Conservation (phyloP, 1,284 basidiomycete species). For the Trichosporon ovoides region DNA sequence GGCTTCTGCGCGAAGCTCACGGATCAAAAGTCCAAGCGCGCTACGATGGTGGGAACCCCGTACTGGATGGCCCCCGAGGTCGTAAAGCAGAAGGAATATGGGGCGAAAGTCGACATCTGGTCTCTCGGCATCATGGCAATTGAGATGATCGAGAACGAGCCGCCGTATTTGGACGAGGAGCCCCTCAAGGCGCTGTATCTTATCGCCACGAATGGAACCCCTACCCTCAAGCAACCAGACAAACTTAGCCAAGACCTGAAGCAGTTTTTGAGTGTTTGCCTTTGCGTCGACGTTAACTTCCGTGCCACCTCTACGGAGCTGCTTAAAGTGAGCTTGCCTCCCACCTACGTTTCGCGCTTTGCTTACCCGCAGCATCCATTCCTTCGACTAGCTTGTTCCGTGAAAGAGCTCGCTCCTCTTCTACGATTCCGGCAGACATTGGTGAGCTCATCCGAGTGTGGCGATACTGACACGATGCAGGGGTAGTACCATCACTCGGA, state of each 20-base stretch:
- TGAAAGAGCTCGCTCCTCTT: conserved; percentile 35
- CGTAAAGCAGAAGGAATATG: conserved; percentile 98
- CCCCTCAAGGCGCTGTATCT: conserved; percentile 94
- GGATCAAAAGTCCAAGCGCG: conserved; percentile 95
- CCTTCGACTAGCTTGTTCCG: conserved; percentile 33
- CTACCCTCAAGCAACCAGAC: conserved; percentile 94
- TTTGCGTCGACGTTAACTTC: conserved; percentile 95
- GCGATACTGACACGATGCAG: too few relatives aligned
- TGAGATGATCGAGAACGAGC: conserved; percentile 99
- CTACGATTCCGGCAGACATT: conserved; percentile 35
- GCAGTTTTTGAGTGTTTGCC: conserved; percentile 89
- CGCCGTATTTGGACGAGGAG: conserved; percentile 96
- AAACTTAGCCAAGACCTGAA: conserved; percentile 86
- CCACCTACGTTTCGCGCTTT: too few relatives aligned
- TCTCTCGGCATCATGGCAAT: conserved; percentile 98
- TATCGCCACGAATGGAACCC: conserved; percentile 97
- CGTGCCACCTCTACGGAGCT: conserved; percentile 89
- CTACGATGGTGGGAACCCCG: conserved; percentile 98
- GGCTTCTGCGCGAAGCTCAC: conserved; percentile 98
- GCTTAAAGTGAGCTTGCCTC: conserved; percentile 66
- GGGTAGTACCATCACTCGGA: too few relatives aligned
- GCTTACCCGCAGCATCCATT: conserved; percentile 38
- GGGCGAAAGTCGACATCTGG: conserved; percentile 98
- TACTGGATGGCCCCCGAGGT: conserved; percentile 99
- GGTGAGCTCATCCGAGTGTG: conserved; percentile 13